These are phyloP conservation scores for Blastomyces silverae DNA, from an alignment of 2,329 filamentous ascomycete species.

Conservation along the genomic window DNA sequence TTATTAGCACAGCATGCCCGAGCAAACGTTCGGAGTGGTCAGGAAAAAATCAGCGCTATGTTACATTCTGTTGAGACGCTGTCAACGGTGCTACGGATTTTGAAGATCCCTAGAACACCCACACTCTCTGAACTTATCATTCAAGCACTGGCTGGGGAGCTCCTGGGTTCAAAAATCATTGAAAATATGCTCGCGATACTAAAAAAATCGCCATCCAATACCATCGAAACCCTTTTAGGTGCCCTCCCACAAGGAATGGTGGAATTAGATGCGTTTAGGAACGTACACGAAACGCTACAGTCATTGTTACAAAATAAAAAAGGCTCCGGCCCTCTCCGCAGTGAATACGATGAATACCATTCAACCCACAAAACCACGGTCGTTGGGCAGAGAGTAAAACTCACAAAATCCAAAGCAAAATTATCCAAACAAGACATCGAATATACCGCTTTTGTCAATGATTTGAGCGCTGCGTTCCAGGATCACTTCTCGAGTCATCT, in stretches of 20 bases:
- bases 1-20: conserved; percentile 41
- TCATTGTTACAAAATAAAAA: conserved; percentile 44
- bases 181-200: conserved; percentile 48
- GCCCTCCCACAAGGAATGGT: conserved; percentile 32
- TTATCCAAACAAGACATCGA: conserved; percentile 49
- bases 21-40: conserved; percentile 36
- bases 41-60: conserved; percentile 35
- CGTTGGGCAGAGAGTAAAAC: conserved; percentile 53
- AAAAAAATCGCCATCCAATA: conserved; percentile 49
- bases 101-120: conserved; percentile 29
- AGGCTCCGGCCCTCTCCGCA: conserved; percentile 54
- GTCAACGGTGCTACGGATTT: conserved; percentile 26
- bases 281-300: conserved; percentile 44
- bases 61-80: conserved; percentile 32
- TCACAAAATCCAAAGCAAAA: conserved; percentile 52
- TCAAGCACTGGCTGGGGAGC: conserved; percentile 46
- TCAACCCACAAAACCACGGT: conserved; percentile 52
- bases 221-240: conserved; percentile 39
- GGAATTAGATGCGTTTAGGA: conserved; percentile 30
- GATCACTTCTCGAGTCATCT: conserved; percentile 43
- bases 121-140: conserved; percentile 35
- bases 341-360: conserved; percentile 64
- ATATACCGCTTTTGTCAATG: conserved; percentile 50
- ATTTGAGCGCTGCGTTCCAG: conserved; percentile 42
- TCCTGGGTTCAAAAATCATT: conserved; percentile 47